Conservation (phyloP, 805 yeast species). For the Yarrowia keelungensis region DNA sequence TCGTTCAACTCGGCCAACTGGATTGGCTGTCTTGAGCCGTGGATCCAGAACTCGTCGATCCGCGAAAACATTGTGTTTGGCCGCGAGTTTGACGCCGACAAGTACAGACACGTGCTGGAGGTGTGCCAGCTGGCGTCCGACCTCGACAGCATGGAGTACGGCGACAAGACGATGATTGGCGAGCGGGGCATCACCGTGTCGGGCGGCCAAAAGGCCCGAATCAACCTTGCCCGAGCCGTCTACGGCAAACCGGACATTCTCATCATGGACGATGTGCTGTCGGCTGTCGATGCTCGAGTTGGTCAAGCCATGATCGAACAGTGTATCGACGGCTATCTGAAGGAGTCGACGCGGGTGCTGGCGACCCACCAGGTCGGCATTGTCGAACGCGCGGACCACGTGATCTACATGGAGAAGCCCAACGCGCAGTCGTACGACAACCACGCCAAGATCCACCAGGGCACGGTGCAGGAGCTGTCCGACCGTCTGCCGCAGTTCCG, state of each 20-base stretch:
- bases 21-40: slow-evolving; percentile 70
- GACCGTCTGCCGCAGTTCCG: slow-evolving; percentile 56
- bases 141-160: slow-evolving; percentile 69
- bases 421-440: slow-evolving; percentile 41
- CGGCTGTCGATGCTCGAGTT: slow-evolving; percentile 89
- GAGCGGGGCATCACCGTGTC: slow-evolving; percentile 87
- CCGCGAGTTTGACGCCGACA: slow-evolving; percentile 55
- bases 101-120: slow-evolving; percentile 61
- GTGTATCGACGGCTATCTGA: slow-evolving; percentile 67
- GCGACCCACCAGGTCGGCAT: slow-evolving; percentile 86
- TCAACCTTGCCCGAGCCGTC: slow-evolving; percentile 81
- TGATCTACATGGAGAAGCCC: slow-evolving; percentile 69
- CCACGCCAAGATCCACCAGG: slow-evolving; percentile 47
- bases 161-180: slow-evolving; percentile 84
- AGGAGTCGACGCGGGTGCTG: slow-evolving; percentile 67
- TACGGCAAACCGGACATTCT: slow-evolving; percentile 70
- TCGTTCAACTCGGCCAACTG: slow-evolving; percentile 58
- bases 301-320: slow-evolving; percentile 75
- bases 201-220: slow-evolving; percentile 92
- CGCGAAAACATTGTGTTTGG: slow-evolving; percentile 80
- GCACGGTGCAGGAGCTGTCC: slow-evolving; percentile 63
- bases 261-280: slow-evolving; percentile 78
- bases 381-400: slow-evolving; percentile 71
- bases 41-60: slow-evolving; percentile 84
- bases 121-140: slow-evolving; percentile 75